These are phyloP conservation scores for Limonomyces culmigenus DNA, from an alignment of 1,284 basidiomycete genomes.

Conservation along the genomic window DNA sequence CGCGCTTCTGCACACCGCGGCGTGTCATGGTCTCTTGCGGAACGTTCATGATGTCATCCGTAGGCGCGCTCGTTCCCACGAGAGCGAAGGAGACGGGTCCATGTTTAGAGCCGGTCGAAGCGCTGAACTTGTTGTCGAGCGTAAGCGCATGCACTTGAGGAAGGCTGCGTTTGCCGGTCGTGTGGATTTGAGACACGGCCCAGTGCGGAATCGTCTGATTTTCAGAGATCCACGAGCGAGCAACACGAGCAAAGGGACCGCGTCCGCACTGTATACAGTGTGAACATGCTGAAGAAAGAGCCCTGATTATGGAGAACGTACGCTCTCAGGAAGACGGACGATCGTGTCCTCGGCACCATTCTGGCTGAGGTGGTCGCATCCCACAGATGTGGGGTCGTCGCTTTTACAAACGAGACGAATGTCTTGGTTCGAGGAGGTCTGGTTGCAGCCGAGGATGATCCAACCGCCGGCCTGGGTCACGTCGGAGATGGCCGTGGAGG, in stretches of 20 bases:
- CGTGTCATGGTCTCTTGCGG: background rate
- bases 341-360: slow-evolving; percentile 29
- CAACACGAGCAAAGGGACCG: slow-evolving; percentile 33
- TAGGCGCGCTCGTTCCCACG: background rate
- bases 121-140: slow-evolving; percentile 24
- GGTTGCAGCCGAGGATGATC: slow-evolving; percentile 28
- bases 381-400: slow-evolving; percentile 9
- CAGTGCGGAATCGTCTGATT: slow-evolving; percentile 23
- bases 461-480: slow-evolving; percentile 35
- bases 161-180: slow-evolving; percentile 17
- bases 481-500: slow-evolving; percentile 26
- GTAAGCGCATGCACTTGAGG: slow-evolving; percentile 23
- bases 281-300: background rate
- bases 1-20: background rate
- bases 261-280: slow-evolving; percentile 23
- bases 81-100: slow-evolving; percentile 2
- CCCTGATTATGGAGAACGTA: slow-evolving; percentile 12
- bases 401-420: slow-evolving; percentile 29
- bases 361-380: slow-evolving; percentile 27
- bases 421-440: slow-evolving; percentile 21
- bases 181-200: slow-evolving; percentile 14
- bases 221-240: slow-evolving; percentile 19
- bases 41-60: background rate
- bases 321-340: slow-evolving; percentile 30
- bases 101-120: slow-evolving; percentile 16